Evolutionary conservation across 163 green algal species (phyloP), one percentile per base, ranked within the genome.

Genomic region (Smithsoniella earleae): DNA sequence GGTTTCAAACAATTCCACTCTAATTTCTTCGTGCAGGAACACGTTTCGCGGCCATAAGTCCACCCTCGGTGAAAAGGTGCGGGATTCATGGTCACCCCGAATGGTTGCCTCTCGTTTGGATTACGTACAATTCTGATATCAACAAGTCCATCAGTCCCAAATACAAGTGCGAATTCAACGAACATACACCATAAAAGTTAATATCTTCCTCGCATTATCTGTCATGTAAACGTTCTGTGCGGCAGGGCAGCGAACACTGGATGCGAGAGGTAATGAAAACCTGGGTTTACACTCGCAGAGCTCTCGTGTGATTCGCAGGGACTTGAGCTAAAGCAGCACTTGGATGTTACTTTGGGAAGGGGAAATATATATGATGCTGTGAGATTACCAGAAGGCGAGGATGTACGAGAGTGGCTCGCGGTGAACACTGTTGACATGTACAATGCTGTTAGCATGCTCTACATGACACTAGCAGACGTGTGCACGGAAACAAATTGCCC

Each of bases 351-450:
- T 5, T 82, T 97, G 3, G 91, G 91, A 13, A 92, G 82, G 2
- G 90, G 90, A 1, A 91, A 92, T 55, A 80, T 95, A 1, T 74
- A 88, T 37, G 85, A 93, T 36, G 89, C 90, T 40, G 87, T 96
- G 18, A 77, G 83, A 62, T 79, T 96, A 66, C 90, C 91, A 8
- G 82, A 83, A 2, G 90, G 94, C 0, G 92, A 98, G 66, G 92
- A 98, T 77, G 46, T 96, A 3, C 87, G 94, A 52, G 91, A 97
- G 73, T 79, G 74, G 87, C 76, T 92, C 58, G 91, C 91, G 18
- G 92, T 97, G 45, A 97, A 97, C 80, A 95, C 83, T 3, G 92
- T 97, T 3, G 90, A 98, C 78, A 98, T 98, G 66, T 98, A 94
- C 87, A 98, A 98, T 74, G 90, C 95, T 5, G 82, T 96, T 66